Evolutionary conservation across 1,139 yeast genomes (phyloP), one percentile per base, ranked within the genome.

Genomic region (Candida tropicalis): DNA sequence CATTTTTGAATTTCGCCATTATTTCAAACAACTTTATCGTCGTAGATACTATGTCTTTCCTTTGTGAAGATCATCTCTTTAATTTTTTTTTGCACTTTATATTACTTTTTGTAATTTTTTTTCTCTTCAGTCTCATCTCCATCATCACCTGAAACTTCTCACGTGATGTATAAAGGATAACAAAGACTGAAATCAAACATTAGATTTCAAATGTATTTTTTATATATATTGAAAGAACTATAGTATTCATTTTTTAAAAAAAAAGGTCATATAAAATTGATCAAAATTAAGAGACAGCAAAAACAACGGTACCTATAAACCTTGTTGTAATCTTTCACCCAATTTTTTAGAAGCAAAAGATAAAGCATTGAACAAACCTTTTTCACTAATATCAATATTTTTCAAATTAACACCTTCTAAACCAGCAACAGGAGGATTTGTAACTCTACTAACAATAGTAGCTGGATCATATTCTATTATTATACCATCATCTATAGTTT

Each of bases 401-500:
- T 83, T 77, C 56, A 82, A 65, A 46, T 79, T 75, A 50, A 81
- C 76, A 39, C 75, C 79, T 22, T 42, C 40, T 23, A 44, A 43
- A 47, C 56, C 60, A 34, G 63, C 53, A 28, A 63, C 51, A 27
- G 97, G 97, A 24, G 95, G 84, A 54, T 82, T 81, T 26, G 97
- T 87, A 13, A 91, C 97, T 64, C 99, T 79, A 15, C 95, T 81
- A 5, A 91, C 93, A 56, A 93, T 87, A 39, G 89, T 82, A 35
- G 85, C 81, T 3, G 96, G 83, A 58, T 93, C 98, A 33, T 90
- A 85, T 65, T 93, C 98, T 54, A 95, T 75, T 49, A 95, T 83
- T 51, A 93, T 82, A 22, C 98, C 97, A 55, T 87, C 95, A 62
- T 93, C 99, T 44, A 93, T 75, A 18, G 95, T 79, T 67, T 93